These are phyloP conservation scores for Syzygium jambos DNA, from an alignment of 345 rosid genomes.

Conservation along the genomic window DNA sequence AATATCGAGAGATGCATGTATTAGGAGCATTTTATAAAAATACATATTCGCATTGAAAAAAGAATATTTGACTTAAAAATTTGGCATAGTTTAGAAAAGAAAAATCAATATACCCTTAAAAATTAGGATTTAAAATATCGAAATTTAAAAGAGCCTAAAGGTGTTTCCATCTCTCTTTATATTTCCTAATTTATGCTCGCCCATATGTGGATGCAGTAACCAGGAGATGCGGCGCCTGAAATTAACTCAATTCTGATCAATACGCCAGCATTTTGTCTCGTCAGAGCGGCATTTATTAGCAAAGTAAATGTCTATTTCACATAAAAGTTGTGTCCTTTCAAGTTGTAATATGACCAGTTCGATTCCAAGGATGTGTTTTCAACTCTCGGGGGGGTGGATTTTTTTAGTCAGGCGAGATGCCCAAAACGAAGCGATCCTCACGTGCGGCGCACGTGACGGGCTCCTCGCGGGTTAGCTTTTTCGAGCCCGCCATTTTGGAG, in stretches of 20 bases:
- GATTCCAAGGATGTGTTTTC: not conserved
- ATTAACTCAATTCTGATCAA: not conserved
- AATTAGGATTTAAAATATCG: not conserved
- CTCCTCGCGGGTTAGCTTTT: not conserved
- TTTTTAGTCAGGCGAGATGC: not conserved
- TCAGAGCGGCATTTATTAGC: not conserved
- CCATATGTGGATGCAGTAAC: not conserved
- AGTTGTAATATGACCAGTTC: too few relatives aligned
- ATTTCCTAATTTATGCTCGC: not conserved
- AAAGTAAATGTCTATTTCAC: not conserved
- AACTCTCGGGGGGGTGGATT: too few relatives aligned
- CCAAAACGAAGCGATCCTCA: not conserved
- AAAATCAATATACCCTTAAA: not conserved
- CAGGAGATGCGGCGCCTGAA: rapidly evolving
- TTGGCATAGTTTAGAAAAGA: not conserved
- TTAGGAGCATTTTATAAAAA: not conserved
- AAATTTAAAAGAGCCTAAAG: not conserved
- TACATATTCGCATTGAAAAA: not conserved
- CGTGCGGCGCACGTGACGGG: not conserved
- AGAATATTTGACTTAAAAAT: not conserved
- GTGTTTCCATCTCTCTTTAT: not conserved
- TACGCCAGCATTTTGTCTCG: not conserved
- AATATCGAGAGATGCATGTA: not conserved
- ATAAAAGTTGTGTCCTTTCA: not conserved
- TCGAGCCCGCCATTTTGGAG: not conserved